phyloP scores from a whole-genome alignment of 495 filamentous ascomycete species.

The Oidiodendron maius region DNA sequence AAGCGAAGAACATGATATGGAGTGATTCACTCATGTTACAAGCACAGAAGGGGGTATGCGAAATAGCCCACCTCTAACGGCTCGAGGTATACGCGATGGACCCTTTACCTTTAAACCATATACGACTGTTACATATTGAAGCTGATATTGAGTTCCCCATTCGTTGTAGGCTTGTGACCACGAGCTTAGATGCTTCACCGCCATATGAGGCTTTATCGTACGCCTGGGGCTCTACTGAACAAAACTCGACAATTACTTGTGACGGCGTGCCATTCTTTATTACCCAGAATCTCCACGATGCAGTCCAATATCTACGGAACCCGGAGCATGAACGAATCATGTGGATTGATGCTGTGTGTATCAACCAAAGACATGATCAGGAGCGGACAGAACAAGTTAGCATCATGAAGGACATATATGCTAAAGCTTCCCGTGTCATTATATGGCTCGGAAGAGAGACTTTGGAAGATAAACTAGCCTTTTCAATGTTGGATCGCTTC shows the following conservation, averaged over 20 bases:
- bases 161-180: constrained; percentile 8
- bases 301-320: constrained; percentile 6
- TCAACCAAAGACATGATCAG: too few species aligned
- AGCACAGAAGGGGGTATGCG: too few species aligned
- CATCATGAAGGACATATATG: constrained; percentile 20
- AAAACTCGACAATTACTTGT: not conserved
- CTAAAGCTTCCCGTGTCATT: constrained; percentile 11
- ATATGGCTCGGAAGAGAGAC: constrained; percentile 20
- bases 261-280: not conserved
- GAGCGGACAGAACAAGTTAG: constrained; percentile 18
- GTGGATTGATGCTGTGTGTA: too few species aligned
- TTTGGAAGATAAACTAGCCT: not conserved
- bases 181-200: constrained; percentile 11
- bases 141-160: not conserved
- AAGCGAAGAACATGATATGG: too few species aligned
- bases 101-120: too few species aligned
- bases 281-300: constrained; percentile 10
- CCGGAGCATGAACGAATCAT: constrained; percentile 5
- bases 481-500: constrained; percentile 1
- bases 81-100: too few species aligned
- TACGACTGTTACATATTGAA: too few species aligned
- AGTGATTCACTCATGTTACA: too few species aligned
- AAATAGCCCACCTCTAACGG: too few species aligned
- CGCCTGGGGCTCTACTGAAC: constrained; percentile 12
- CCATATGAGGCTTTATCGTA: constrained; percentile 20